A percentile compares a stretch with the other conserved stretches of the same genome.
Evolutionary conservation across 768 basidiomycete genomes (phyloP).

Genomic region (Xerocomus brunneocitrinus): DNA sequence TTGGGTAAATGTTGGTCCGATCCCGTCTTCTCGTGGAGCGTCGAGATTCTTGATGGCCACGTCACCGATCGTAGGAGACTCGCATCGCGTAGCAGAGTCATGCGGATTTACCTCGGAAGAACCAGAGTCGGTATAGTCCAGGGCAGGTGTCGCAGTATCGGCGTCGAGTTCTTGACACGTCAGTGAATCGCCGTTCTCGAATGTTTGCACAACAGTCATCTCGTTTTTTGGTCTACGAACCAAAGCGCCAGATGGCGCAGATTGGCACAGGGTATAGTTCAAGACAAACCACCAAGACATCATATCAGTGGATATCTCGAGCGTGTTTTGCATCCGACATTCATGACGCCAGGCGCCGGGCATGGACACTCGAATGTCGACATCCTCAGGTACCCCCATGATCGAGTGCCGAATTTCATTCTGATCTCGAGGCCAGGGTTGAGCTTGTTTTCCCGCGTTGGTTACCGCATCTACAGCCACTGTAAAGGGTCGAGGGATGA

Average conservation of each 20-base stretch:
- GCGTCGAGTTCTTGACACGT: background rate
- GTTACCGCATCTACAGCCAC: background rate
- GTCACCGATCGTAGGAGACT: background rate
- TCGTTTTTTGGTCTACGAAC: background rate
- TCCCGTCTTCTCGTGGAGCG: background rate
- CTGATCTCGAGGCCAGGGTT: background rate
- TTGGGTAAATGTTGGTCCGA: background rate
- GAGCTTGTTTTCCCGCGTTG: background rate
- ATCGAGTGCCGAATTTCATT: background rate
- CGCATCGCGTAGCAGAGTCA: background rate
- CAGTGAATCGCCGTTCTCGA: background rate
- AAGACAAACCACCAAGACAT: background rate
- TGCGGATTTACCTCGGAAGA: background rate
- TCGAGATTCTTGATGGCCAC: background rate
- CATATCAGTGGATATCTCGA: background rate
- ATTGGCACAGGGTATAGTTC: background rate
- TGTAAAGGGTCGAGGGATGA: background rate
- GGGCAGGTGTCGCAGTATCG: background rate
- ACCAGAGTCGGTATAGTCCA: background rate
- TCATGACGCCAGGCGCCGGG: constrained; percentile 4
- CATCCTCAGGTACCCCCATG: background rate
- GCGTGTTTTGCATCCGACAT: background rate
- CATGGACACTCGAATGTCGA: background rate
- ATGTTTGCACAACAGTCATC: background rate
- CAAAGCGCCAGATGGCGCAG: background rate